phyloP scores from a whole-genome alignment of 1,284 basidiomycete species.

The Ganoderma meredithae region DNA sequence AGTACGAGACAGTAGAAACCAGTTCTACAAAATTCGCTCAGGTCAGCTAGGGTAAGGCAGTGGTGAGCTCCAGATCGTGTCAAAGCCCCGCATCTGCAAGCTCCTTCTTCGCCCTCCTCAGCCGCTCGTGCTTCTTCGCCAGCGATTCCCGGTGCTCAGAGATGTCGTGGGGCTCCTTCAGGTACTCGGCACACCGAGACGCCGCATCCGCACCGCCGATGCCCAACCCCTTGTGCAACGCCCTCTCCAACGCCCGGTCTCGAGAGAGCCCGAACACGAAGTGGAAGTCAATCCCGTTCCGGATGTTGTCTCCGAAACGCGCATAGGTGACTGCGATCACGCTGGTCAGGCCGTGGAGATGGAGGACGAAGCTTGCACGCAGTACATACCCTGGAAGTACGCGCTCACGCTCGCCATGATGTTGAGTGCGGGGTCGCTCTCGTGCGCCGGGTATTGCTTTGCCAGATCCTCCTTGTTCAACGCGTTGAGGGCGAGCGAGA shows the following conservation, averaged over 20 bases:
- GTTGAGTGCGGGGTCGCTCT: conserved; percentile 59
- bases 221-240: conserved; percentile 51
- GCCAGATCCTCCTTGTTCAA: conserved; percentile 53
- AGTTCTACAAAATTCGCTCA: background rate
- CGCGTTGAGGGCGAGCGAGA: conserved; percentile 39
- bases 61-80: background rate
- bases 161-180: conserved; percentile 57
- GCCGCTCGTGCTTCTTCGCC: conserved; percentile 57
- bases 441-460: conserved; percentile 60
- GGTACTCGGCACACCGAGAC: conserved; percentile 56
- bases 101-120: conserved; percentile 56
- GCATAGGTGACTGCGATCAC: conserved; percentile 67
- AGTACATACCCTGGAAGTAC: conserved; percentile 69
- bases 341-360: background rate
- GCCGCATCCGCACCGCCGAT: conserved; percentile 53
- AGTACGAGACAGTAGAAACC: background rate
- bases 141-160: conserved; percentile 55
- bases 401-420: conserved; percentile 79
- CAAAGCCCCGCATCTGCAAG: conserved; percentile 39
- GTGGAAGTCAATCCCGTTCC: conserved; percentile 68
- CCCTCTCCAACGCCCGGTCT: conserved; percentile 48
- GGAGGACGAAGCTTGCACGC: background rate
- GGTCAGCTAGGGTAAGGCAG: background rate
- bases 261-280: conserved; percentile 56
- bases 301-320: conserved; percentile 69